phyloP scores from a whole-genome alignment of 331 rosid species.

The Pyrus hybrid region DNA sequence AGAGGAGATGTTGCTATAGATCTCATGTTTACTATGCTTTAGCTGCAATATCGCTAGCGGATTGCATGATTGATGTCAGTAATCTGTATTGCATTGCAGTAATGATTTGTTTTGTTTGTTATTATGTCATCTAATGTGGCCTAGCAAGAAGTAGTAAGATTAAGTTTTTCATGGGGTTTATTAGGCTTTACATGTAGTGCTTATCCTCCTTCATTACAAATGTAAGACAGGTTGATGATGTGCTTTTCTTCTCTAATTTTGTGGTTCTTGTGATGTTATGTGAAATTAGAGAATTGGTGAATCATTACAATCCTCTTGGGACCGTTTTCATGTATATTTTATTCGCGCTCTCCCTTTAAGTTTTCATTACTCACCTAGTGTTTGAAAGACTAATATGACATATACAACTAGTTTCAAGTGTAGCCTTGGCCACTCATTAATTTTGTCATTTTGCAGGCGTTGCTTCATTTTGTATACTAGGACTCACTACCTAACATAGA shows the following conservation, averaged over 20 bases:
- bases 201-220: neutral
- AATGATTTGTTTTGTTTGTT: neutral
- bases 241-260: neutral
- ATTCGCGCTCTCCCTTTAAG: neutral
- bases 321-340: neutral
- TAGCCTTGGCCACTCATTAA: conserved; percentile 2
- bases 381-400: neutral
- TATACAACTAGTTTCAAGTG: neutral
- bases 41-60: neutral
- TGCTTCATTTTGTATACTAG: conserved; percentile 81
- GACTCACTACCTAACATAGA: conserved; percentile 66
- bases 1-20: too few relatives aligned
- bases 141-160: neutral
- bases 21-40: too few relatives aligned
- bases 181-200: neutral
- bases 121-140: neutral
- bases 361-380: neutral
- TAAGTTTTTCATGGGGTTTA: neutral
- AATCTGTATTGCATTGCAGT: neutral
- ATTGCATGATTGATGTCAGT: neutral
- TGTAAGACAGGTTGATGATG: neutral
- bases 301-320: neutral
- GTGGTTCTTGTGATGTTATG: neutral
- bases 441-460: conserved; percentile 43
- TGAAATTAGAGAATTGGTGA: neutral